These are phyloP conservation scores for Coemansia sp. DNA, from an alignment of 192 early-diverging fungal species.

Conservation along the genomic window DNA sequence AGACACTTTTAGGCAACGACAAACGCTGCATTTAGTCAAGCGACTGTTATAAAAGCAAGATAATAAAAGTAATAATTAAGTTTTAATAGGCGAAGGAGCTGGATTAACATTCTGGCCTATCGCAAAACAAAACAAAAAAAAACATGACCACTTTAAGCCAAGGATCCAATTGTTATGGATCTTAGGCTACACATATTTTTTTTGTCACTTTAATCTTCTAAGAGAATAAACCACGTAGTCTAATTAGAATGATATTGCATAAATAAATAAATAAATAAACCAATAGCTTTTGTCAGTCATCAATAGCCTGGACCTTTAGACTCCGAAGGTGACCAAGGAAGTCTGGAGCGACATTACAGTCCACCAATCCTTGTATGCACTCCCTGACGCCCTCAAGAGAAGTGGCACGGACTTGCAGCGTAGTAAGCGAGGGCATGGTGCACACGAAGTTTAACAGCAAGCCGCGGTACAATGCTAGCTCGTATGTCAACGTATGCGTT, in stretches of 20 bases:
- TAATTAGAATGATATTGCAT: no score
- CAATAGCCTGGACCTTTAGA: background rate
- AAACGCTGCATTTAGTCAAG: background rate
- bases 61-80: background rate
- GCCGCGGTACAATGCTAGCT: background rate
- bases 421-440: background rate
- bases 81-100: background rate
- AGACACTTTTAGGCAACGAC: constrained; percentile 9
- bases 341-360: background rate
- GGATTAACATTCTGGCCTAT: background rate
- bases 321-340: background rate
- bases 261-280: no score
- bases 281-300: background rate
- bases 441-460: background rate
- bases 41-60: background rate
- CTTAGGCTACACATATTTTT: background rate
- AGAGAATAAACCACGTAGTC: no score
- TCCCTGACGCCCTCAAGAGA: background rate
- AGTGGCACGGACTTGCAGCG: background rate
- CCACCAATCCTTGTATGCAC: background rate
- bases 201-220: background rate
- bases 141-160: background rate
- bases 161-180: background rate
- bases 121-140: background rate
- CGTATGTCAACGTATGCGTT: background rate